These are phyloP conservation scores for Spathaspora sp. DNA, from an alignment of 805 yeast species.

Conservation along the genomic window DNA sequence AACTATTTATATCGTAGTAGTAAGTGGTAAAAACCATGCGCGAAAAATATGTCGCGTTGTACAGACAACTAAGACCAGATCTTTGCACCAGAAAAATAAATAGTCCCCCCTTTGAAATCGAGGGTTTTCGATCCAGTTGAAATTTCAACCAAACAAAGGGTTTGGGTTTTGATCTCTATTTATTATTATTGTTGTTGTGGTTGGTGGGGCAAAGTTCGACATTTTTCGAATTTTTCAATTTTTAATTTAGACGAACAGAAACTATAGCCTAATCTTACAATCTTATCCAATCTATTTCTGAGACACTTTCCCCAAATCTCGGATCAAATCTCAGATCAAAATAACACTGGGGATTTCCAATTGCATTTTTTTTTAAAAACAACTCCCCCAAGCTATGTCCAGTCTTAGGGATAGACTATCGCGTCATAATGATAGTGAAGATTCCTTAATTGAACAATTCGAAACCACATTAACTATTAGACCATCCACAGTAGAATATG, in stretches of 20 bases:
- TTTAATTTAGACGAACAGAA: too few relatives aligned
- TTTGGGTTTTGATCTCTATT: too few relatives aligned
- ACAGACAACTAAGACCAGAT: not conserved
- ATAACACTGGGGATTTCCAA: too few relatives aligned
- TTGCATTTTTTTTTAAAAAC: too few relatives aligned
- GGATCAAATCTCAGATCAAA: too few relatives aligned
- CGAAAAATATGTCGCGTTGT: not conserved
- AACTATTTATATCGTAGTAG: too few relatives aligned
- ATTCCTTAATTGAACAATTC: slow-evolving; percentile 39
- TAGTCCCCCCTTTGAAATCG: not conserved
- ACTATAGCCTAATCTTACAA: too few relatives aligned
- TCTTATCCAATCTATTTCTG: too few relatives aligned
- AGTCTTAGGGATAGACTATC: not conserved
- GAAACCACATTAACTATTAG: slow-evolving; percentile 42
- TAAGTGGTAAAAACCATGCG: not conserved
- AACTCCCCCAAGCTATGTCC: not conserved
- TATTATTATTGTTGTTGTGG: not conserved
- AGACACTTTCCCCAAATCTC: too few relatives aligned
- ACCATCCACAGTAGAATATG: slow-evolving; percentile 35
- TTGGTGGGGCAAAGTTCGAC: not conserved
- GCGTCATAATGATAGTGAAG: slow-evolving; percentile 26
- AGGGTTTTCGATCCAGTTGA: not conserved
- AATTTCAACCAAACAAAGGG: not conserved
- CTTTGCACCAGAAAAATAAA: not conserved
- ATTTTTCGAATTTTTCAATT: not conserved